Conservation (phyloP, 2,329 filamentous ascomycete species). For the Fusarium sp. region DNA sequence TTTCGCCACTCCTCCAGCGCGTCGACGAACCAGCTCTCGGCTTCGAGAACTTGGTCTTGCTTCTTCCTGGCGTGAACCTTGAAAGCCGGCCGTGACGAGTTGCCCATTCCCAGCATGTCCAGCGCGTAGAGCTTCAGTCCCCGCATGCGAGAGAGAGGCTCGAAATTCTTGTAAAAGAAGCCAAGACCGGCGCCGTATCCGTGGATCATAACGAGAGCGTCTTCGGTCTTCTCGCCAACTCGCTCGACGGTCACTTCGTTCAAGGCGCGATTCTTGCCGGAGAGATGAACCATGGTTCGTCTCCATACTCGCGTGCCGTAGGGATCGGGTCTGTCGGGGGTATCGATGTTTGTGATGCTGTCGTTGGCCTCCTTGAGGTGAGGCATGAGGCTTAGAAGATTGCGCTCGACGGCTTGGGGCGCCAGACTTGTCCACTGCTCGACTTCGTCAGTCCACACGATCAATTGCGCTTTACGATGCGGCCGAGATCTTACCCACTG, state of each 20-base stretch:
- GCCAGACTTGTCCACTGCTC: slow-evolving; percentile 86
- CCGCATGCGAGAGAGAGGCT: slow-evolving; percentile 77
- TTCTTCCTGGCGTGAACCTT: slow-evolving; percentile 83
- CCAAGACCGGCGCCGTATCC: slow-evolving; percentile 96
- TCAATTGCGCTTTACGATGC: neutral
- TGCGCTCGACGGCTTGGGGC: slow-evolving; percentile 84
- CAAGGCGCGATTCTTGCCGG: slow-evolving; percentile 84
- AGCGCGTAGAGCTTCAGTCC: slow-evolving; percentile 93
- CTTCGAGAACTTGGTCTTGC: slow-evolving; percentile 82
- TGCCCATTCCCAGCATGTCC: slow-evolving; percentile 95
- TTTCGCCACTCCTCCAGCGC: slow-evolving; percentile 95
- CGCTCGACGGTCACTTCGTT: slow-evolving; percentile 95
- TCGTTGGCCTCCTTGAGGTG: slow-evolving; percentile 80
- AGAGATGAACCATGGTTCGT: slow-evolving; percentile 82
- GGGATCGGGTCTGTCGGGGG: slow-evolving; percentile 70
- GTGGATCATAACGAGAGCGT: slow-evolving; percentile 94
- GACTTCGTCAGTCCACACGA: neutral
- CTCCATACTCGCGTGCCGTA: slow-evolving; percentile 87
- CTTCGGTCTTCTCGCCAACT: slow-evolving; percentile 77
- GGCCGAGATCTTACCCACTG: slow-evolving; percentile 76
- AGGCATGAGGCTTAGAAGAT: slow-evolving; percentile 85
- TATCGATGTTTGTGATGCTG: slow-evolving; percentile 61
- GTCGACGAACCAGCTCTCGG: slow-evolving; percentile 96
- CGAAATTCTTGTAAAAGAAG: slow-evolving; percentile 99
- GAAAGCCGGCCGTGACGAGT: slow-evolving; percentile 85